Evolutionary conservation across 352 stramenopile genomes (phyloP).

Genomic region (Globisporangium megalacanthum): DNA sequence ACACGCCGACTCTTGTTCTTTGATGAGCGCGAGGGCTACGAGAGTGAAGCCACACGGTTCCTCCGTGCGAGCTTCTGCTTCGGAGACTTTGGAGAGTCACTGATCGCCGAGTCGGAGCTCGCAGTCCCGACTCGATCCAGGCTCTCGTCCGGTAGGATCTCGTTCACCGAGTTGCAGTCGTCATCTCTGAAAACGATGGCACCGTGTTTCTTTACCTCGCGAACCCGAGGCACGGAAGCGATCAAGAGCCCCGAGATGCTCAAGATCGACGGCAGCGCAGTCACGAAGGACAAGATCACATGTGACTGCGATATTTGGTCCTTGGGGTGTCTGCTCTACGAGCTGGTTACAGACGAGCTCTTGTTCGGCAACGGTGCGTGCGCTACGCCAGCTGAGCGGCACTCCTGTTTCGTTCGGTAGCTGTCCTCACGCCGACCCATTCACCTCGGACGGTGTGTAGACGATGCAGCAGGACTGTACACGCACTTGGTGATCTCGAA

Average conservation of each 20-base stretch:
- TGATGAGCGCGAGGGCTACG: constrained; percentile 16
- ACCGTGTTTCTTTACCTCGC: constrained; percentile 18
- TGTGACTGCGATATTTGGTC: constrained; percentile 65
- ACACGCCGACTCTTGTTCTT: constrained; percentile 27
- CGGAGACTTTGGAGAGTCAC: constrained; percentile 69
- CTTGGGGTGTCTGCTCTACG: constrained; percentile 61
- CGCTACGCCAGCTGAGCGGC: too few species aligned
- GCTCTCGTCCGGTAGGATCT: neutral
- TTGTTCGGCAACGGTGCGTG: constrained; percentile 53
- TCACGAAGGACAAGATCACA: constrained; percentile 22
- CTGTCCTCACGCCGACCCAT: neutral
- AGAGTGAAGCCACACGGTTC: constrained; percentile 5
- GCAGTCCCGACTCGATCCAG: constrained; percentile 8
- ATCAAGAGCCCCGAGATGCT: constrained; percentile 79
- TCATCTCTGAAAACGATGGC: neutral
- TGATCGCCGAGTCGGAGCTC: constrained; percentile 20
- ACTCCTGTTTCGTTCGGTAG: neutral
- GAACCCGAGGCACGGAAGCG: constrained; percentile 65
- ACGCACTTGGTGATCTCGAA: constrained; percentile 43
- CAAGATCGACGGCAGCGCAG: constrained; percentile 29
- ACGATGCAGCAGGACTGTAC: constrained; percentile 60
- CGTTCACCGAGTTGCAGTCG: constrained; percentile 1
- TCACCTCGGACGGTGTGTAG: constrained; percentile 14
- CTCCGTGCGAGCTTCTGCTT: constrained; percentile 38
- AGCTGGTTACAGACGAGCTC: constrained; percentile 59